These are phyloP conservation scores for Acephala macrosclerotiorum DNA, from an alignment of 2,329 filamentous ascomycete species.

Conservation along the genomic window DNA sequence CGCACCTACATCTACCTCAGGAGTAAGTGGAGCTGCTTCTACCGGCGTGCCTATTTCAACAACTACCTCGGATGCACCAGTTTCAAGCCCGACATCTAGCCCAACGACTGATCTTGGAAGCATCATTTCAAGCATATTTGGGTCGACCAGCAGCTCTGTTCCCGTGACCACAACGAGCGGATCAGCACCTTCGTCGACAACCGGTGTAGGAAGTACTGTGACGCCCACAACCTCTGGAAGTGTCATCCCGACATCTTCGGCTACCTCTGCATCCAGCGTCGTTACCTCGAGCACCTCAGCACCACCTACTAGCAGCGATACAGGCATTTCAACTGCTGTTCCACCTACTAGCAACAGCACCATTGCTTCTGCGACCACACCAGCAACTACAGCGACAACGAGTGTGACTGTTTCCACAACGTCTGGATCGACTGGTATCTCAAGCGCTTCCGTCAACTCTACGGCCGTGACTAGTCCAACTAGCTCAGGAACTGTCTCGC, in stretches of 20 bases:
- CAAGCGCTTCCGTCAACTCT: background rate
- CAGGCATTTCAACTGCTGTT: background rate
- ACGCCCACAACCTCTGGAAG: background rate
- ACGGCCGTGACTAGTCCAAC: background rate
- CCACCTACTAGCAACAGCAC: conserved; percentile 7
- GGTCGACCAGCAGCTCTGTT: background rate
- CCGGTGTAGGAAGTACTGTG: background rate
- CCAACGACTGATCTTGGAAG: conserved; percentile 12
- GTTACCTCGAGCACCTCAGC: background rate
- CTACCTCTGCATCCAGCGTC: background rate
- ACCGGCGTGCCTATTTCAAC: background rate
- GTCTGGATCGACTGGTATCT: conserved; percentile 13
- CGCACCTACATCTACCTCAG: background rate
- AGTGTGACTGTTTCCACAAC: background rate
- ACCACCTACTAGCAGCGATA: background rate
- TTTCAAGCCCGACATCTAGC: background rate
- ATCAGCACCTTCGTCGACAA: background rate
- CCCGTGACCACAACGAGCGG: conserved; percentile 3
- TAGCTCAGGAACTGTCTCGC: conserved; percentile 1
- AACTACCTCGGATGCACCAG: background rate
- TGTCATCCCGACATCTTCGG: too few relatives aligned
- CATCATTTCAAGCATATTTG: conserved; percentile 24
- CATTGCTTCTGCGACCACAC: background rate
- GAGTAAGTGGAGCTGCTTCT: background rate
- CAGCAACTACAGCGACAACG: conserved; percentile 10